These are phyloP conservation scores for Podaxis sp. DNA, from an alignment of 768 basidiomycete genomes.

Conservation along the genomic window DNA sequence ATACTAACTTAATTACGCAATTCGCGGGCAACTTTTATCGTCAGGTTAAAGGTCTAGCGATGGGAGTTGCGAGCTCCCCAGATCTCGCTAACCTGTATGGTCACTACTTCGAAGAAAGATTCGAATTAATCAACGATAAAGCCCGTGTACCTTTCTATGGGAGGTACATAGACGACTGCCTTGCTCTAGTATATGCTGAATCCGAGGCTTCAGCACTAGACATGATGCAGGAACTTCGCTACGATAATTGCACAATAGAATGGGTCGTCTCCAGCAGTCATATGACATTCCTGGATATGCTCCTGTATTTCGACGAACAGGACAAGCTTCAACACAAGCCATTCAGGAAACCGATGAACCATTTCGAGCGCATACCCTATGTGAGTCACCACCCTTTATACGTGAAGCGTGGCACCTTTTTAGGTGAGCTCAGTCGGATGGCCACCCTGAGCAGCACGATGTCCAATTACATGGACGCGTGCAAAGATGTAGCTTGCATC, in stretches of 20 bases:
- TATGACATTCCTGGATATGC: conserved; percentile 26
- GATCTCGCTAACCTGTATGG: conserved; percentile 32
- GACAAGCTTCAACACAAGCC: background rate
- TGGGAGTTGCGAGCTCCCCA: conserved; percentile 29
- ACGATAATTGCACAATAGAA: conserved; percentile 18
- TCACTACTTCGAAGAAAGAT: conserved; percentile 10
- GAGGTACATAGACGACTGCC: conserved; percentile 31
- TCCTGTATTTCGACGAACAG: conserved; percentile 18
- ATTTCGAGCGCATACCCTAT: background rate
- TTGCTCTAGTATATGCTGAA: conserved; percentile 20
- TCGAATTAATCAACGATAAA: too few species aligned
- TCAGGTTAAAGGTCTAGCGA: conserved; percentile 27
- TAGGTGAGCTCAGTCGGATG: too few species aligned
- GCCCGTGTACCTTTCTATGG: conserved; percentile 21
- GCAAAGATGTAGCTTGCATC: too few species aligned
- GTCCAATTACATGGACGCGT: too few species aligned
- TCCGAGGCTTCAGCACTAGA: conserved; percentile 16
- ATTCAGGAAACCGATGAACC: background rate
- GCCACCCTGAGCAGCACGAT: too few species aligned
- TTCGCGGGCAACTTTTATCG: conserved; percentile 20
- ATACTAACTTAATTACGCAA: conserved; percentile 22
- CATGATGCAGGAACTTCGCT: conserved; percentile 11
- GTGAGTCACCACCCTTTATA: background rate
- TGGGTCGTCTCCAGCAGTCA: conserved; percentile 17
- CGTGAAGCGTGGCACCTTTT: too few species aligned